phyloP scores from a whole-genome alignment of 1,139 yeast genomes.

The Yamadazyma sp. region DNA sequence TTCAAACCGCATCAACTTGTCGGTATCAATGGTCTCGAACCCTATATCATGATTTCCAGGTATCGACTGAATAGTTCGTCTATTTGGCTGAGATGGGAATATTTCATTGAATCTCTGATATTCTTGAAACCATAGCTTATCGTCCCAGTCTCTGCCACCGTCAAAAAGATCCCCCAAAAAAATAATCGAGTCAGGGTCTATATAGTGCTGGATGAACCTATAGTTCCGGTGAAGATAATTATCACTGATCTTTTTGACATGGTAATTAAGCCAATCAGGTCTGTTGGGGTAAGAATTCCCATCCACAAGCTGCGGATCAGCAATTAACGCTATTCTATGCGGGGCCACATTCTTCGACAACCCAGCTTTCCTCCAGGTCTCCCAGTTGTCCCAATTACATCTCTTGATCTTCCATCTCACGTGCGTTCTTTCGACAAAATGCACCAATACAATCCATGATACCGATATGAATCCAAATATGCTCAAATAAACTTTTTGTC shows the following conservation, averaged over 20 bases:
- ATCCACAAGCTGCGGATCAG: slow-evolving; percentile 93
- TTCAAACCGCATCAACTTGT: slow-evolving; percentile 59
- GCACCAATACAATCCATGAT: slow-evolving; percentile 50
- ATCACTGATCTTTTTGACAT: slow-evolving; percentile 59
- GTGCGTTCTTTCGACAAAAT: slow-evolving; percentile 61
- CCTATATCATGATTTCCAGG: slow-evolving; percentile 99
- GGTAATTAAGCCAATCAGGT: slow-evolving; percentile 42
- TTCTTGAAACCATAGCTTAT: slow-evolving; percentile 67
- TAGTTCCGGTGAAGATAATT: slow-evolving; percentile 80
- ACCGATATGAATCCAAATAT: slow-evolving; percentile 7
- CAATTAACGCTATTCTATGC: slow-evolving; percentile 69
- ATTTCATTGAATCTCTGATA: slow-evolving; percentile 63
- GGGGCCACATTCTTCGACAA: slow-evolving; percentile 27
- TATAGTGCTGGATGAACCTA: slow-evolving; percentile 52
- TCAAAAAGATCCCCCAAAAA: slow-evolving; percentile 92
- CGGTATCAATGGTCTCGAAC: slow-evolving; percentile 64
- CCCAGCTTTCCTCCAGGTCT: slow-evolving; percentile 39
- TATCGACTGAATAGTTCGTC: slow-evolving; percentile 54
- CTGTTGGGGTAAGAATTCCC: slow-evolving; percentile 66
- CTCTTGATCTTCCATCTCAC: slow-evolving; percentile 46
- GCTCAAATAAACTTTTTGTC: not conserved
- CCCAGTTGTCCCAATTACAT: slow-evolving; percentile 72
- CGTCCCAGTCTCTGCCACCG: slow-evolving; percentile 88
- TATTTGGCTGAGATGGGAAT: slow-evolving; percentile 52
- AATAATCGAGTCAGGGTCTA: slow-evolving; percentile 74